Conservation (phyloP, 129 eudicot species). For the Flaveria trinervia region DNA sequence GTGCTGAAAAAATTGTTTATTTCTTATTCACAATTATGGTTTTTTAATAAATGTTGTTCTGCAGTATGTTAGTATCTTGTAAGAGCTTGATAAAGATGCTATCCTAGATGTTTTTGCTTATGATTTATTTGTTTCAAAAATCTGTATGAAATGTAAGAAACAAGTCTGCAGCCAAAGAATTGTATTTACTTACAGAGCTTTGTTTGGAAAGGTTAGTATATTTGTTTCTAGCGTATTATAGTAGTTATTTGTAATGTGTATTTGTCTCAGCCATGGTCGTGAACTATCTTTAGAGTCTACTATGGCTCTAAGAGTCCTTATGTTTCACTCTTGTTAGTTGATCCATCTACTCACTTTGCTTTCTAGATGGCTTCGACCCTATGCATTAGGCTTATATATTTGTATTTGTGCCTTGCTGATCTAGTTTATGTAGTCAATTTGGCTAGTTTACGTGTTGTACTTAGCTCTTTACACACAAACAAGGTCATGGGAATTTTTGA, state of each 20-base stretch:
- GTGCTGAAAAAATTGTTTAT: conserved; percentile 9
- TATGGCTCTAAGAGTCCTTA: too few species aligned
- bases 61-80: not conserved
- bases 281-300: too few species aligned
- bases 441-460: too few species aligned
- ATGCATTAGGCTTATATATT: not conserved
- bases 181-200: conserved; percentile 69
- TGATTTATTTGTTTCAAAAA: conserved; percentile 20
- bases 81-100: conserved; percentile 25
- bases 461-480: not conserved
- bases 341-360: too few species aligned
- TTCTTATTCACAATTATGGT: conserved; percentile 7
- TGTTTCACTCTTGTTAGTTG: too few species aligned
- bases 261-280: too few species aligned
- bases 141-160: conserved; percentile 82
- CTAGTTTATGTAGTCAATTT: not conserved
- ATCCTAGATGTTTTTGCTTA: conserved; percentile 9
- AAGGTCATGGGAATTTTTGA: not conserved
- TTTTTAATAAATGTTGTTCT: not conserved
- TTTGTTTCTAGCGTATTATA: too few species aligned
- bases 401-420: not conserved
- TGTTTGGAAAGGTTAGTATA: conserved; percentile 92
- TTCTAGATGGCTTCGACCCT: not conserved
- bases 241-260: too few species aligned
- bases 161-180: conserved; percentile 98